Percentiles rank a stretch among this genome's conserved stretches.
phyloP scores from a whole-genome alignment of 169 alveolate species.

The Cryptosporidium felis region DNA sequence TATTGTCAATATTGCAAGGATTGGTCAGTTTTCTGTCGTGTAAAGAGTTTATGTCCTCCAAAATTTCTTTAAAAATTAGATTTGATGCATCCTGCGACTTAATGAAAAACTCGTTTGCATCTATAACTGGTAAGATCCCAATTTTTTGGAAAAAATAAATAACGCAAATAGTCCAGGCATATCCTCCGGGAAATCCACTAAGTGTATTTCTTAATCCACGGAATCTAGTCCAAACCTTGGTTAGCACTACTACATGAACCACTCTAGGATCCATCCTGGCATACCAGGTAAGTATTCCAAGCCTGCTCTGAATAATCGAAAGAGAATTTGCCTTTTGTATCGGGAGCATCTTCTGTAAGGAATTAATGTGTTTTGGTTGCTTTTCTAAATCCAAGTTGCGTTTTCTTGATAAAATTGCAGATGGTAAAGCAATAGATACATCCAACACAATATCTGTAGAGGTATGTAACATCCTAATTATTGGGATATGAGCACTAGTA shows the following conservation, averaged over 20 bases:
- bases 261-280: constrained; percentile 70
- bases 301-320: constrained; percentile 52
- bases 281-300: constrained; percentile 66
- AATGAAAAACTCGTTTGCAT: constrained; percentile 30
- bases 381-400: neutral
- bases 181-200: constrained; percentile 69
- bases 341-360: neutral
- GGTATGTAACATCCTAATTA: constrained; percentile 55
- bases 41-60: neutral
- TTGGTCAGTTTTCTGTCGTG: no score
- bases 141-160: constrained; percentile 63
- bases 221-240: constrained; percentile 66
- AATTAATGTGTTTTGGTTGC: neutral
- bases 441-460: constrained; percentile 54
- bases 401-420: neutral
- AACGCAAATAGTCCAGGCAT: constrained; percentile 69
- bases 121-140: constrained; percentile 60
- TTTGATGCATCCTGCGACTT: constrained; percentile 22
- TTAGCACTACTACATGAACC: constrained; percentile 58
- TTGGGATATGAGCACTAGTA: constrained; percentile 69
- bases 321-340: constrained; percentile 21
- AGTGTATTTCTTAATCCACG: constrained; percentile 64
- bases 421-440: constrained; percentile 34
- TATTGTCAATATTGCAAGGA: no score
- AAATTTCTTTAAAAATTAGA: neutral